Evolutionary conservation across 1,284 basidiomycete species (phyloP), one percentile per base, ranked within the genome.

Genomic region (Earliella scabrosa): DNA sequence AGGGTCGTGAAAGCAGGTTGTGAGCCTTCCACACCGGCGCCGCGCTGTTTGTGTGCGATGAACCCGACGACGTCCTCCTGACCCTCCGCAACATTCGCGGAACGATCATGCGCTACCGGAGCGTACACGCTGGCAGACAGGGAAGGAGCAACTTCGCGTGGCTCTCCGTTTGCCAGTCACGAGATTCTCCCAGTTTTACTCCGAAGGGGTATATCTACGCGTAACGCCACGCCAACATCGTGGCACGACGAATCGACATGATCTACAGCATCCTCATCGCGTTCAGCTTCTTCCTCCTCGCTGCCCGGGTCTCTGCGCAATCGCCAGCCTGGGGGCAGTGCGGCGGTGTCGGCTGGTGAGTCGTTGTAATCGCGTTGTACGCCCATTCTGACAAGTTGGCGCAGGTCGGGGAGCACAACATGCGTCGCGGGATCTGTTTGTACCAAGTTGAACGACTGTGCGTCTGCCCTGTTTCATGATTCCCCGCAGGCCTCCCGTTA

Each of bases 341-440:
- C 64, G 80, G 79, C 38, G 80, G 80, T 24, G 71, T 71, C 53
- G 75, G 75, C 50, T 82, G 80, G 80, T 80, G 53, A 63, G 68
- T 66, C 16, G 35, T 45, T 45, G 18, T 38, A 26, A 34, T 13
- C 40, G 31, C 49, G 34, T 40, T 27, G 45, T 38, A 35, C 29
- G 32, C 32, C 29, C 31, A 35, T 38, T 54, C 53, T 59, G 20
- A 59, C 23, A 47, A 32, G 38, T 21, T n/a, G 7, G 2, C 46
- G 23, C 59, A 82, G 81, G 81, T 56, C 73, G 38, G 80, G 80
- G 14, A 62, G 74, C 32, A 79, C 78, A 1, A 75, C 75, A 10
- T 82, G 81, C 60, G 73, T 77, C 21, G 58, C 77, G 24, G 80
- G 80, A 2, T 79, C 76, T 48, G 73, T 70, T 11, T 83, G 80